Evolutionary conservation across 129 eudicot species (phyloP), one percentile per base, ranked within the genome.

Genomic region (Kitagawia praeruptora): DNA sequence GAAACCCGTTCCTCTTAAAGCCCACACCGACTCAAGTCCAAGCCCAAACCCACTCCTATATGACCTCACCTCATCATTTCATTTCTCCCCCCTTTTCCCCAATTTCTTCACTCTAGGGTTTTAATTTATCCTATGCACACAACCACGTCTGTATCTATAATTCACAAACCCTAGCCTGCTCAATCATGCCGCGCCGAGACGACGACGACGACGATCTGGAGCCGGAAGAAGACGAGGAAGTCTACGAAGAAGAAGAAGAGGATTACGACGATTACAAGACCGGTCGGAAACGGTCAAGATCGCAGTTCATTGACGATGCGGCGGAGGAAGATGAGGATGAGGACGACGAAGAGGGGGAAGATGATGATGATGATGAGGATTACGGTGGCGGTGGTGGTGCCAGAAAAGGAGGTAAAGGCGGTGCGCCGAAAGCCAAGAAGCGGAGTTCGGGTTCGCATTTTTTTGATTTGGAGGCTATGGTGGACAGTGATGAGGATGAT

Each of bases 401-500:
- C 8, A 87, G 81, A 0, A 49, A 80, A 3, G 80, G 85, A 4
- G 86, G 86, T 23, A 66, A 66, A 69, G 74, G n/a, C 44, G 74
- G 74, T 34, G 74, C 41, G 9, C 40, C 40, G 4, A 69, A 69
- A 34, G 38, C 87, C 6, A 85, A 85, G 78, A 83, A 84, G 81
- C 86, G 84, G 75, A 70, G 82, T 2, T 74, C 87, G 8, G 95
- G 84, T 56, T 85, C 74, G 3, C 74, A 69, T 28, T 93, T 93
- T 61, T 87, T 93, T 67, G 98, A 93, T 54, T 84, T 81, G 41
- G 93, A 89, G 75, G 98, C 98, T 0, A 69, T 41, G 16, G 97
- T 89, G 16, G 98, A 89, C 38, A 75, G 91, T 23, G 98, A 91
- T n/a, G 98, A 91, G 49, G 98, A 93, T 0, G 98, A 93, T 53